Conservation (phyloP, 176 grass and related monocot species). For the Otatea glauca region DNA sequence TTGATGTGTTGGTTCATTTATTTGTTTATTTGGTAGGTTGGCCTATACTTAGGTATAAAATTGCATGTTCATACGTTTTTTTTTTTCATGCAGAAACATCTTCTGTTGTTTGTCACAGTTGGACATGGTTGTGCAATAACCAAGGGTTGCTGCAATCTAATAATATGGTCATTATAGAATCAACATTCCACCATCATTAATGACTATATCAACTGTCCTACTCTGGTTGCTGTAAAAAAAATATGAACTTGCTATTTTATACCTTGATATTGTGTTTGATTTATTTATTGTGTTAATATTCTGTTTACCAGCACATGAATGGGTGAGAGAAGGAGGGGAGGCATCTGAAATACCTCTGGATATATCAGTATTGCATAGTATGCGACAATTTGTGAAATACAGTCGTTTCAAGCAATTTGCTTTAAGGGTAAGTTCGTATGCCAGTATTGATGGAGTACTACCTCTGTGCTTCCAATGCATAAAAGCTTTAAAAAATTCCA, state of each 20-base stretch:
- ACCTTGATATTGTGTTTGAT: neutral
- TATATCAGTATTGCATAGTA: constrained; percentile 91
- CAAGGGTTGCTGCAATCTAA: neutral
- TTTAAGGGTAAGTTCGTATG: constrained; percentile 66
- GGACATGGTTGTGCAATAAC: constrained; percentile 13
- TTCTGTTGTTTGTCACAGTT: constrained; percentile 24
- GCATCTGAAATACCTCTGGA: constrained; percentile 91
- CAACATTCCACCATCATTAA: neutral
- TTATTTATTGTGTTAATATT: constrained; percentile 33
- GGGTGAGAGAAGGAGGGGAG: constrained; percentile 93
- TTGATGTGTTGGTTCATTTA: constrained; percentile 30
- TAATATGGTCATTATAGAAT: neutral
- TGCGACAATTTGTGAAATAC: constrained; percentile 95
- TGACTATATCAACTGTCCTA: neutral
- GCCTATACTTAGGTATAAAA: neutral
- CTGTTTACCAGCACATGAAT: constrained; percentile 74
- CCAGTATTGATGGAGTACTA: neutral
- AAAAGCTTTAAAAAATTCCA: neutral
- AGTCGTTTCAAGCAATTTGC: constrained; percentile 99
- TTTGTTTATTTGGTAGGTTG: constrained; percentile 19
- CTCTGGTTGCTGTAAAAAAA: neutral
- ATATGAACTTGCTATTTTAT: neutral
- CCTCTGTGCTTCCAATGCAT: neutral
- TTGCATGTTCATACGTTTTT: neutral
- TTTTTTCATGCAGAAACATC: constrained; percentile 22